Evolutionary conservation across 768 basidiomycete species (phyloP), one percentile per base, ranked within the genome.

Genomic region (Candolleomyces efflorescens): DNA sequence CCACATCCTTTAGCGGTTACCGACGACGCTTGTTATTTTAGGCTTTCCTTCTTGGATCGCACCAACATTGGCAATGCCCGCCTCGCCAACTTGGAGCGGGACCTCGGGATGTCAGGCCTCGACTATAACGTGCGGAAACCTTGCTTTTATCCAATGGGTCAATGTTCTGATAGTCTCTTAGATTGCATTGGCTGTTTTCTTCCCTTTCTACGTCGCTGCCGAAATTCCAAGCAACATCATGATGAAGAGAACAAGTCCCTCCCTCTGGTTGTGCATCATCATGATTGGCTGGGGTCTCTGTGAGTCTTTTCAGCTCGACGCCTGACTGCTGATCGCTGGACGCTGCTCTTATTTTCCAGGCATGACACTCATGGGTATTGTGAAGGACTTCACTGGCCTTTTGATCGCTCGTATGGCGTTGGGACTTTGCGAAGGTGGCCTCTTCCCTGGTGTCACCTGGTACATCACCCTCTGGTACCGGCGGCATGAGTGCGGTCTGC

Each of bases 211-310:
- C 55, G 69, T 71, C 48, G 59, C 63, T 0, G 70, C 70, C 4
- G 70, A 71, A 53, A 70, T 71, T 53, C 70, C 70, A 7, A 68
- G 67, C 56, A 71, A 71, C 45, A 62, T 71, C 51, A 69, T 71
- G 68, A 69, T 71, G 69, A 71, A 70, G 61, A 60, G 69, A 7
- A 71, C 68, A 47, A 69, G 70, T 56, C 69, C 70, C 2, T 71
- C 69, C 1, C 60, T 69, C 20, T 70, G 70, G 69, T 64, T 71
- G 17, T 70, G 65, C 60, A 63, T 70, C 37, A 70, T 70, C 56
- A 71, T 71, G 69, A n/a, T 69, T 18, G 63, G 62, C 1, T 71
- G 70, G 70, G 70, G 70, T 49, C 48, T 69, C 7, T 65, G 70
- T 69, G 56, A 53, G 70, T 67, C 10, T 10, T 13, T 18, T 12